Conservation (phyloP, 2,329 filamentous ascomycete species). For the Colletotrichum orchidophilum region DNA sequence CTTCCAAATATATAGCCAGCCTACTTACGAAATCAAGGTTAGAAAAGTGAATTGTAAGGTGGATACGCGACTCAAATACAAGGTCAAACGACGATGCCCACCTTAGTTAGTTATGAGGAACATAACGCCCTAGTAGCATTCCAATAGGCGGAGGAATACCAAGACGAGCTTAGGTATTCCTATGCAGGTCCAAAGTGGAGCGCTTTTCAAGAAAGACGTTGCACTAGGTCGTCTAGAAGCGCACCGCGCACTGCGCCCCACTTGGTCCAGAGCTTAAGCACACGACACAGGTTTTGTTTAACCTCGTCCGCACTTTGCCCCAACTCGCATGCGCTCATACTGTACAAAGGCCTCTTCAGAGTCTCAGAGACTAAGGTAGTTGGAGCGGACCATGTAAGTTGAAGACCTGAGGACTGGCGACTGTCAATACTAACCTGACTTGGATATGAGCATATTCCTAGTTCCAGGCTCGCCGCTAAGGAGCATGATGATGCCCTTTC, state of each 20-base stretch:
- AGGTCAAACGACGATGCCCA: slow-evolving; percentile 49
- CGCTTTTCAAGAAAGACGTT: slow-evolving; percentile 80
- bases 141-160: slow-evolving; percentile 45
- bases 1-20: no score
- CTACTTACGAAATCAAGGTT: not conserved
- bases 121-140: slow-evolving; percentile 48
- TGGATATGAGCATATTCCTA: slow-evolving; percentile 9
- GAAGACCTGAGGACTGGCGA: not conserved
- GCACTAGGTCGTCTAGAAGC: slow-evolving; percentile 84
- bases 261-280: not conserved
- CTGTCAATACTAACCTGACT: slow-evolving; percentile 5
- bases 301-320: not conserved
- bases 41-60: slow-evolving; percentile 30
- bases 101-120: slow-evolving; percentile 54
- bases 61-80: slow-evolving; percentile 48
- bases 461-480: slow-evolving; percentile 11
- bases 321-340: slow-evolving; percentile 24
- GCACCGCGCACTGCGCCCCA: slow-evolving; percentile 91
- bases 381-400: not conserved
- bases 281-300: not conserved
- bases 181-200: slow-evolving; percentile 62
- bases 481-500: slow-evolving; percentile 13
- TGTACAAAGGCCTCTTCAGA: not conserved
- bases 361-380: not conserved
- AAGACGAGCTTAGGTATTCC: not conserved